Evolutionary conservation across 1,284 basidiomycete species (phyloP).

Genomic region (Malassezia arunalokei): DNA sequence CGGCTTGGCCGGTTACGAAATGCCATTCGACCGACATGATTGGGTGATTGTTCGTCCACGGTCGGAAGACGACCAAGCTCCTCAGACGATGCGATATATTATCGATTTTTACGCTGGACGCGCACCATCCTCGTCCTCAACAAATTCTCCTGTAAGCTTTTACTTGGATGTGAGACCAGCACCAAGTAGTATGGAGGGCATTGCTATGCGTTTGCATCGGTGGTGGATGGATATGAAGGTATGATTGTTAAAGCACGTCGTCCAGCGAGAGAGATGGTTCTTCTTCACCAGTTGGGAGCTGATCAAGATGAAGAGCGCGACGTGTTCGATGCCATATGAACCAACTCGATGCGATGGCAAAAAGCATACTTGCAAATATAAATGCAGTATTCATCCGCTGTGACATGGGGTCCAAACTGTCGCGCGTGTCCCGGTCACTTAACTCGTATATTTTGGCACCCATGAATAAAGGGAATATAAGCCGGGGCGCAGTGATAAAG

Average conservation of each 20-base stretch:
- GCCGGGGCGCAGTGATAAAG: constrained; percentile 31
- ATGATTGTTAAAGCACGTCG: not conserved
- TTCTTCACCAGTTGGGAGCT: not conserved
- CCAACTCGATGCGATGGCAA: constrained; percentile 2
- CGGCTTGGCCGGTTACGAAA: constrained; percentile 76
- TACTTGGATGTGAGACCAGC: constrained; percentile 90
- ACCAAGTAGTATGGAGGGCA: constrained; percentile 75
- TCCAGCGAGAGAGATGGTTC: not conserved
- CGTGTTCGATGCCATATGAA: constrained; percentile 9
- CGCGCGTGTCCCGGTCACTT: constrained; percentile 25
- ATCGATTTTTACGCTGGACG: constrained; percentile 96
- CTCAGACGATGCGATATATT: constrained; percentile 67
- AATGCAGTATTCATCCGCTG: constrained; percentile 22
- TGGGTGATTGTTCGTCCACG: constrained; percentile 92
- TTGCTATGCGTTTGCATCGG: constrained; percentile 56
- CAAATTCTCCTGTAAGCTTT: constrained; percentile 53
- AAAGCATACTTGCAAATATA: constrained; percentile 15
- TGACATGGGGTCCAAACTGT: constrained; percentile 19
- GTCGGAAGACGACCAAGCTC: constrained; percentile 33
- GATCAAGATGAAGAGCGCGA: not conserved
- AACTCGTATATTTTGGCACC: constrained; percentile 33
- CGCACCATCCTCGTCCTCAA: constrained; percentile 24
- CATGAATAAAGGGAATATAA: constrained; percentile 39
- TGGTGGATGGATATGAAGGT: constrained; percentile 1
- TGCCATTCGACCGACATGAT: constrained; percentile 93